Evolutionary conservation across 1,284 basidiomycete species (phyloP).

Genomic region (Ustilago curta): DNA sequence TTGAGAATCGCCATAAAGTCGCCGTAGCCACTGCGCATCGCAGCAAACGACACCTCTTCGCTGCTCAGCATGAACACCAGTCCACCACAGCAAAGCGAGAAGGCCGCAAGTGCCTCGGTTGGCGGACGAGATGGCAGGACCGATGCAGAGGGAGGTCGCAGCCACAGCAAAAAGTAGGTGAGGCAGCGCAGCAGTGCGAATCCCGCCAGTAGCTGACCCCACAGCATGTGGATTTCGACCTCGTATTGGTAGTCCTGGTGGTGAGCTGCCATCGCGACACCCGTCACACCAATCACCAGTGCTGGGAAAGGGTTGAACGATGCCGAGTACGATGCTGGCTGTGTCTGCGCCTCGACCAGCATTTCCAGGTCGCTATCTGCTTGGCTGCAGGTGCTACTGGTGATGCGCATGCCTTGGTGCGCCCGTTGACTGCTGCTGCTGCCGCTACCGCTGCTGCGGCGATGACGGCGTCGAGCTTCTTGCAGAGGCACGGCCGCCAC

Average conservation of each 20-base stretch:
- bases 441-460: not conserved
- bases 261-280: conserved; percentile 95
- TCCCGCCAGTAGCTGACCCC: conserved; percentile 89
- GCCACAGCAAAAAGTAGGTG: conserved; percentile 95
- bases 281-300: conserved; percentile 90
- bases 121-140: conserved; percentile 91
- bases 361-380: conserved; percentile 28
- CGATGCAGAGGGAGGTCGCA: conserved; percentile 73
- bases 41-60: conserved; percentile 89
- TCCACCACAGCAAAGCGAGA: conserved; percentile 88
- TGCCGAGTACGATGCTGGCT: conserved; percentile 74
- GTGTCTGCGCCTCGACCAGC: conserved; percentile 49
- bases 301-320: conserved; percentile 88
- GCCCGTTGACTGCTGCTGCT: not conserved
- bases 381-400: not conserved
- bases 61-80: conserved; percentile 90
- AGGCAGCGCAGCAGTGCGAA: conserved; percentile 82
- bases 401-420: not conserved
- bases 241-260: conserved; percentile 89
- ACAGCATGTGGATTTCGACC: conserved; percentile 83
- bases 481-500: conserved; percentile 28
- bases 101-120: conserved; percentile 87
- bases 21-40: conserved; percentile 89
- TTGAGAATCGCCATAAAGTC: conserved; percentile 74
- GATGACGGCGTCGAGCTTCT: conserved; percentile 19